Base-by-base conservation (phyloP, 2,329 filamentous ascomycete species). In the Fusarium floridanum region DNA sequence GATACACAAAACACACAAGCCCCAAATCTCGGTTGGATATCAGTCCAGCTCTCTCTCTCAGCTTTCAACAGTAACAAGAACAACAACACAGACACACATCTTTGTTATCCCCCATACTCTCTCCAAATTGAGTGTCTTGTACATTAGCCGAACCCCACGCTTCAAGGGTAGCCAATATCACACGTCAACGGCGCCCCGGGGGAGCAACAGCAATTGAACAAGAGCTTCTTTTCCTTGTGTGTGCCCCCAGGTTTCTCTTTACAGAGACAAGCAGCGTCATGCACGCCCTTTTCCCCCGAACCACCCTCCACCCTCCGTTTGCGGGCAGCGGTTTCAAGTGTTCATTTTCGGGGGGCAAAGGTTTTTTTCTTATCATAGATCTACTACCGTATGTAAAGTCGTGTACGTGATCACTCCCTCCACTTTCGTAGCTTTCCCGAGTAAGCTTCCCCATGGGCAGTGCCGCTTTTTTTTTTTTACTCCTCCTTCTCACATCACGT, bases 151-250 rank as follows among this genome's bases (percentile, higher is more conserved):
- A 74, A 74, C 71, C 72, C 72, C 72, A 74, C 71, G 71, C 68
- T 63, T 61, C 61, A 9, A 37, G 34, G 61, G 27, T 16, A 64
- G 16, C 61, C 64, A 53, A 76, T 71, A 75, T 75, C 71, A 72
- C 71, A 73, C 65, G 71, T 77, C 75, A 77, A 77, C 67, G 67
- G 66, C 56, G 67, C 63, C 64, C 68, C 68, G 24, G 24, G 29
- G 65, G 64, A 62, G 39, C 34, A 64, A 45, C 17, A 48, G 59
- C 16, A 32, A 20, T 61, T 32, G 57, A 34, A 39, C 24, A 24
- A 27, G 24, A 50, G 22, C 45, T 27, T 10, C 17, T 32, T 8
- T 29, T 37, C 6, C 27, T 29, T 32, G 29, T n/a, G 43, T 48
- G 22, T 48, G 43, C 32, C 53, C 50, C 50, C 50, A 55, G 50